phyloP scores from a whole-genome alignment of 768 basidiomycete species.

The Podaxis sp. region DNA sequence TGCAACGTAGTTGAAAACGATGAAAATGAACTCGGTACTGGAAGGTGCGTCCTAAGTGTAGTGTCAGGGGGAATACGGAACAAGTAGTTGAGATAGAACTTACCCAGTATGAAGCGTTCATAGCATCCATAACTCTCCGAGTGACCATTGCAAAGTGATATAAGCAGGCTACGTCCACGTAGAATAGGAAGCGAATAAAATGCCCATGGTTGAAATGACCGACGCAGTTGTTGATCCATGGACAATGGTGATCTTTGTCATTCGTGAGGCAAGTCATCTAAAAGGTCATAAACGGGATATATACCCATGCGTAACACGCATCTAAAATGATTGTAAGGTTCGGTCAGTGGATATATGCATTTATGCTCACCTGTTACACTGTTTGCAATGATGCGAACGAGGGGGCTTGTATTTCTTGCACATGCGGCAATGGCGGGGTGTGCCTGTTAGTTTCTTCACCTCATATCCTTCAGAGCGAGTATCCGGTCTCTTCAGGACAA shows the following conservation, averaged over 20 bases:
- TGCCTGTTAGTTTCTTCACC: slow-evolving; percentile 85
- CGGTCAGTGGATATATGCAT: neutral
- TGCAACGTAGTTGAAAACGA: slow-evolving; percentile 84
- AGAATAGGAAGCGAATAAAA: slow-evolving; percentile 91
- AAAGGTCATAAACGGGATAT: slow-evolving; percentile 18
- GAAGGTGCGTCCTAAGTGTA: slow-evolving; percentile 63
- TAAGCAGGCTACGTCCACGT: slow-evolving; percentile 84
- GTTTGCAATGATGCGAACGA: slow-evolving; percentile 88
- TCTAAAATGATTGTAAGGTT: slow-evolving; percentile 33
- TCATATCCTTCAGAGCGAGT: slow-evolving; percentile 73
- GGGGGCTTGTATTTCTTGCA: slow-evolving; percentile 88
- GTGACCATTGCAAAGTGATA: slow-evolving; percentile 89
- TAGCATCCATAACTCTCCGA: slow-evolving; percentile 52
- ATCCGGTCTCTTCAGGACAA: slow-evolving; percentile 65
- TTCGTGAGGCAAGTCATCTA: slow-evolving; percentile 10
- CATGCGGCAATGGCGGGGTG: slow-evolving; percentile 82
- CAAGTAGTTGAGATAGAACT: slow-evolving; percentile 16
- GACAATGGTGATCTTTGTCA: slow-evolving; percentile 79
- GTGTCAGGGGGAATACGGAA: neutral
- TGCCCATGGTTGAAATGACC: slow-evolving; percentile 90
- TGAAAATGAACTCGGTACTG: slow-evolving; percentile 69
- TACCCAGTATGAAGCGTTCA: slow-evolving; percentile 53
- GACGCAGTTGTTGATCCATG: slow-evolving; percentile 94
- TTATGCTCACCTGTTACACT: slow-evolving; percentile 71
- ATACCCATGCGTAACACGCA: slow-evolving; percentile 90